phyloP scores from a whole-genome alignment of 805 yeast species.

The Lipomyces spencermartinsiae region DNA sequence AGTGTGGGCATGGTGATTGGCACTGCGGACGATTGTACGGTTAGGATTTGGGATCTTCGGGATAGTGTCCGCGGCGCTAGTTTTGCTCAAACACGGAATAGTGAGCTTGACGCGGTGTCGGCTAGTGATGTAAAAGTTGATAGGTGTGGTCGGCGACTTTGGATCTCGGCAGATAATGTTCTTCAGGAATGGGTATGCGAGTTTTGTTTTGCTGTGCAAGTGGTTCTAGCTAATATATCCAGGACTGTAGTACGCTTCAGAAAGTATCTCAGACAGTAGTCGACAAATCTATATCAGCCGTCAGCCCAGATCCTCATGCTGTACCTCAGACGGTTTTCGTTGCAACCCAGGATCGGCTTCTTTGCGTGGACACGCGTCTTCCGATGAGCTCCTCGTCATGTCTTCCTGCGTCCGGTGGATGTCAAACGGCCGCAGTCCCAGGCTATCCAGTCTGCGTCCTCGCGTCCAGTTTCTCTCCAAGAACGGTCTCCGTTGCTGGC shows the following conservation, averaged over 20 bases:
- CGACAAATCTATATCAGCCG: constrained; percentile 15
- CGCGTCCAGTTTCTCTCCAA: constrained; percentile 19
- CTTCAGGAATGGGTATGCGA: constrained; percentile 33
- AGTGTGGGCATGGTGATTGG: constrained; percentile 24
- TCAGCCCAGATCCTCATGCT: constrained; percentile 10
- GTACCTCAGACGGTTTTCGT: constrained; percentile 8
- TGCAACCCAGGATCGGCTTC: constrained; percentile 8
- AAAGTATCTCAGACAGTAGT: constrained; percentile 14
- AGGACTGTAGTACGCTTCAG: constrained; percentile 27
- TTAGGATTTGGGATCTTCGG: constrained; percentile 24
- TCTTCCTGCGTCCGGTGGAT: constrained; percentile 1
- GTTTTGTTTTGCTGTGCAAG: background rate
- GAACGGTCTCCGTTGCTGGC: constrained; percentile 27
- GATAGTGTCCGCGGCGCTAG: constrained; percentile 5
- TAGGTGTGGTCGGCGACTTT: background rate
- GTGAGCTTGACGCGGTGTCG: constrained; percentile 10
- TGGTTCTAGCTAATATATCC: background rate
- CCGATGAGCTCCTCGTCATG: constrained; percentile 14
- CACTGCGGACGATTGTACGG: constrained; percentile 26
- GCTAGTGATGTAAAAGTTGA: constrained; percentile 24
- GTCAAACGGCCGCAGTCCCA: constrained; percentile 19
- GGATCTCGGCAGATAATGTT: constrained; percentile 30
- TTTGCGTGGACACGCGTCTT: constrained; percentile 11
- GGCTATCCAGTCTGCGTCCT: constrained; percentile 30
- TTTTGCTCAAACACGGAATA: constrained; percentile 15